Evolutionary conservation across 2,329 filamentous ascomycete genomes (phyloP).

Genomic region (Colletotrichum aenigma): DNA sequence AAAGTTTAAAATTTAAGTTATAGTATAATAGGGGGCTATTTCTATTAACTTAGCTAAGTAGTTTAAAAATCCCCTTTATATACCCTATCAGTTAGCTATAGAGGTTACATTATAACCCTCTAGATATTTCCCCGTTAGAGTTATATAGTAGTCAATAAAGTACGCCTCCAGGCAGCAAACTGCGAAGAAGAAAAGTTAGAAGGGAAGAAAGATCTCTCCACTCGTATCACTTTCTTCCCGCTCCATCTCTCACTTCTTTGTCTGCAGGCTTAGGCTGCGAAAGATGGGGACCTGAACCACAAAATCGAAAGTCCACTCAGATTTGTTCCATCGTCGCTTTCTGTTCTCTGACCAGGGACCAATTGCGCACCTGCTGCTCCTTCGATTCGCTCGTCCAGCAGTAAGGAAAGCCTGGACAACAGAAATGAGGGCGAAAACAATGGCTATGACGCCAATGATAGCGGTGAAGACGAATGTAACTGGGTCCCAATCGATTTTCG

Average conservation of each 20-base stretch:
- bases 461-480: background rate
- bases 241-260: too few species aligned
- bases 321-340: background rate
- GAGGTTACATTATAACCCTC: too few species aligned
- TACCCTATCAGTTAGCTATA: too few species aligned
- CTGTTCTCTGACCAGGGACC: background rate
- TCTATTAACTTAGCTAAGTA: too few species aligned
- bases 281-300: background rate
- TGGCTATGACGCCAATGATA: background rate
- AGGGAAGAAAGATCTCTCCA: too few species aligned
- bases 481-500: background rate
- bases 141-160: too few species aligned
- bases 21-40: too few species aligned
- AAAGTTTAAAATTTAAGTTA: too few species aligned
- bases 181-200: too few species aligned
- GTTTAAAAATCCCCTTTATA: too few species aligned
- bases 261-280: background rate
- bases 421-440: background rate
- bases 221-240: background rate
- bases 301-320: background rate
- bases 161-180: too few species aligned
- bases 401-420: background rate
- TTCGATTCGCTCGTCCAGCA: background rate
- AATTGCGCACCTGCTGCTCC: background rate
- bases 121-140: too few species aligned